Base-by-base conservation (phyloP, 2,329 filamentous ascomycete genomes). In the Penicillium sp. region DNA sequence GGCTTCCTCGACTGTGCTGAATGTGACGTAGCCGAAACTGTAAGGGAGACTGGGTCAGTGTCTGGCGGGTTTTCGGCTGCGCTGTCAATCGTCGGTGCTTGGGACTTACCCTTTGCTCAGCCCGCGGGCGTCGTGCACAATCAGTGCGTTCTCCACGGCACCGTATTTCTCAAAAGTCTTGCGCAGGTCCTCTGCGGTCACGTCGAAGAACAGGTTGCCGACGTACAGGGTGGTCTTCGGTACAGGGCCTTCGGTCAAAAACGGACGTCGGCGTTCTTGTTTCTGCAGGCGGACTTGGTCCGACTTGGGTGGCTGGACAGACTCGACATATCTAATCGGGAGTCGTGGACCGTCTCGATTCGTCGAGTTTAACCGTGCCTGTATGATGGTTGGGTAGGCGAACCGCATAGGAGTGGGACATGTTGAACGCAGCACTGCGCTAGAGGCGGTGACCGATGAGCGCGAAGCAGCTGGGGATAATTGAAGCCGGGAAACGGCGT, bases 161-260 rank as follows among this genome's bases (percentile, higher is more conserved):
- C 87, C 81, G 74, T 85, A 86, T 46, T 81, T 78, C 58, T 75
- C 70, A 68, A 89, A 87, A 44, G 85, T 81, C 49, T 80, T 78
- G 64, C 79, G 76, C 45, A 91, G 65, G 61, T 88, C 82, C 31
- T 82, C 79, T 6, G 82, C 79, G 6, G 81, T 85, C 54, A 88
- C 81, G 68, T 90, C 86, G 69, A 85, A 90, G 70, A 85, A 85
- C 44, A 90, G 74, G 72, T 90, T 90, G 57, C 85, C 86, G 60
- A 90, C 68, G 66, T 87, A 90, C 55, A 90, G 64, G 8, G 77
- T 81, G 59, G 74, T 73, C 48, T 75, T 76, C 18, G 75, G 75
- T n/a, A 62, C 52, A 32, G 60, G 51, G 11, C 54, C 43, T 5
- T 56, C 43, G 24, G 38, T 57, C 44, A 52, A 22, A 24, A 22